Evolutionary conservation across 179 eudicot genomes (phyloP).

Genomic region (Beta lomatogona): DNA sequence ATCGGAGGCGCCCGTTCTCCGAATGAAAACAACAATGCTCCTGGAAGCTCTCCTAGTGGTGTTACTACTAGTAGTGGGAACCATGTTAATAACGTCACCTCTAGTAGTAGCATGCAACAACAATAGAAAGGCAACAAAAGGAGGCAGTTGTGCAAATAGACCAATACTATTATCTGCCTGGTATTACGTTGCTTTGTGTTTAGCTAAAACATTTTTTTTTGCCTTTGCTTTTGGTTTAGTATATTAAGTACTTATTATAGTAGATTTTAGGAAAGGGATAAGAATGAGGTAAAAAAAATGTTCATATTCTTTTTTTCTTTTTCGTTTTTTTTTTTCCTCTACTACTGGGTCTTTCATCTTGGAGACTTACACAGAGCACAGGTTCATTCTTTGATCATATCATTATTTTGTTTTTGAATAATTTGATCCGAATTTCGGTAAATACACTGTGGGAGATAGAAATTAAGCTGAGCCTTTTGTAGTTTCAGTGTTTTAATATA

Average conservation of each 20-base stretch:
- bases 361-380: too few species aligned
- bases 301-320: slow-evolving; percentile 23
- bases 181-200: slow-evolving; percentile 16
- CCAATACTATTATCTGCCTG: neutral
- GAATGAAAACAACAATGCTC: slow-evolving; percentile 21
- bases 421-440: slow-evolving; percentile 6
- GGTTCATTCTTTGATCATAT: slow-evolving; percentile 35
- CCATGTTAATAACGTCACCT: slow-evolving; percentile 17
- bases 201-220: neutral
- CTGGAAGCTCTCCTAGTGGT: slow-evolving; percentile 19
- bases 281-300: slow-evolving; percentile 23
- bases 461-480: neutral
- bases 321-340: neutral
- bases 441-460: neutral
- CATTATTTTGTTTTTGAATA: slow-evolving; percentile 31
- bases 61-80: slow-evolving; percentile 20
- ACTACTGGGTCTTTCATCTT: too few species aligned
- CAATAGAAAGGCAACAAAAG: slow-evolving; percentile 16
- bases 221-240: neutral
- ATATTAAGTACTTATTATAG: neutral
- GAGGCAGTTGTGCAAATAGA: slow-evolving; percentile 8
- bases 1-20: slow-evolving; percentile 48
- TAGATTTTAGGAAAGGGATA: slow-evolving; percentile 15
- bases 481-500: neutral
- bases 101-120: slow-evolving; percentile 41